Evolutionary conservation across 257 asterid species (phyloP), one percentile per base, ranked within the genome.

Genomic region (Linderniella brevidens): DNA sequence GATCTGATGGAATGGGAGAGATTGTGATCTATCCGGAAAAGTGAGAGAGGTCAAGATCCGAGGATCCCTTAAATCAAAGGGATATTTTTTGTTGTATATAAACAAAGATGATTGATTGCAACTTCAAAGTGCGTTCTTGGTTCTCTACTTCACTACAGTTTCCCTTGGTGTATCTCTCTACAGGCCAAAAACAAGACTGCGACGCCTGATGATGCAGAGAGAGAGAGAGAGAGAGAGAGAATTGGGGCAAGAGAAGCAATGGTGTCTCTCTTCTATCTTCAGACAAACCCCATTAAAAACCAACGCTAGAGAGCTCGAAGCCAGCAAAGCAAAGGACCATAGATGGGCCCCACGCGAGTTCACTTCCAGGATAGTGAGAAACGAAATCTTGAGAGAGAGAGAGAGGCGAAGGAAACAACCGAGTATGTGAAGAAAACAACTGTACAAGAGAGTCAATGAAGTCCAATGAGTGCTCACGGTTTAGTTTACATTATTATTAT

Each of bases 231-330:
- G 8, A 39, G 32, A 25, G 35, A 46, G 46, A 49, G 58, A 35
- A 69, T 78, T 71, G 70, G 65, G 72, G 73, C 57, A 69, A 11
- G 13, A 39, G 13, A 13, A 13, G 13, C 9, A 63, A 58, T 72
- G 72, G 68, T 56, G 64, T 61, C 54, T 57, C 78, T 73, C 60
- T 70, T 72, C 75, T 59, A 72, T 67, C 78, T 71, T 68, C 69
- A 74, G 80, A 78, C 86, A 76, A 72, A 61, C 74, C 66, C 90
- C 86, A 82, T 83, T 70, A 87, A 83, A 77, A 73, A 64, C 78
- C 84, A 75, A 73, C 80, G 67, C 69, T 51, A 68, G 68, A 60
- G 75, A 82, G 81, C 93, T 87, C 66, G 50, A 66, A 70, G 69
- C 83, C 90, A 82, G 87, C 93, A 56, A 67, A 67, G 82, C 82